Conservation (phyloP, 2,329 filamentous ascomycete genomes). For the Penicillium sp. region DNA sequence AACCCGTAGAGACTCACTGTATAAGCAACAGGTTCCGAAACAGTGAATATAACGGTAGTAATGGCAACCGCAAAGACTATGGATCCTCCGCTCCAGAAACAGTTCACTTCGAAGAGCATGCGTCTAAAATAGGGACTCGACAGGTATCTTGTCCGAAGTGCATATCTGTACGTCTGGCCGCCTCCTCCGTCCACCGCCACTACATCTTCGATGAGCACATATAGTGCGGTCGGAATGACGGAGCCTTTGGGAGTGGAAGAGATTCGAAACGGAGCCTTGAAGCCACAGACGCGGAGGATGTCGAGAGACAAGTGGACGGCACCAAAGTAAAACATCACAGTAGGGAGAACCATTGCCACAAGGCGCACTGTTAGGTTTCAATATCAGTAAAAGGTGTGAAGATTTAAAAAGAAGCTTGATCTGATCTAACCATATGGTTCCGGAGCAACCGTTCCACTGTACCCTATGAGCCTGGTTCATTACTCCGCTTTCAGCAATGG, state of each 20-base stretch:
- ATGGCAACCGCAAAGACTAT: slow-evolving; percentile 47
- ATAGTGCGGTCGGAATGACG: slow-evolving; percentile 58
- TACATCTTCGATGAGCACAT: slow-evolving; percentile 66
- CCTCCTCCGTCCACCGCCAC: slow-evolving; percentile 65
- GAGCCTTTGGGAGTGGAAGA: slow-evolving; percentile 62
- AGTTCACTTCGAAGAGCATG: slow-evolving; percentile 55
- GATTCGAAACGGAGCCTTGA: slow-evolving; percentile 59
- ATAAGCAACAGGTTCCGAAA: slow-evolving; percentile 50
- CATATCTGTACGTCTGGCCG: slow-evolving; percentile 53
- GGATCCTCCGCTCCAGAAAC: slow-evolving; percentile 56
- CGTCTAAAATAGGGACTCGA: slow-evolving; percentile 54
- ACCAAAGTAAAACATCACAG: slow-evolving; percentile 48
- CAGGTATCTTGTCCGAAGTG: slow-evolving; percentile 52
- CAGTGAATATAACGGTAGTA: slow-evolving; percentile 50
- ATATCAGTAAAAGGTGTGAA: too few species aligned
- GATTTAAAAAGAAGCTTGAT: too few species aligned
- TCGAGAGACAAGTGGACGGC: slow-evolving; percentile 42
- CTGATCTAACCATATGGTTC: slow-evolving; percentile 43
- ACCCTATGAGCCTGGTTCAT: too few species aligned
- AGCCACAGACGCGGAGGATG: slow-evolving; percentile 40
- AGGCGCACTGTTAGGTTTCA: too few species aligned
- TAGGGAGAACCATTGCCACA: slow-evolving; percentile 45
- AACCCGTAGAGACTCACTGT: slow-evolving; percentile 30
- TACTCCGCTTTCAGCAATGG: neutral
- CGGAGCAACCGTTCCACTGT: slow-evolving; percentile 40